Evolutionary conservation across 1,284 basidiomycete species (phyloP), one percentile per base, ranked within the genome.

Genomic region (Cryptococcus sp.): DNA sequence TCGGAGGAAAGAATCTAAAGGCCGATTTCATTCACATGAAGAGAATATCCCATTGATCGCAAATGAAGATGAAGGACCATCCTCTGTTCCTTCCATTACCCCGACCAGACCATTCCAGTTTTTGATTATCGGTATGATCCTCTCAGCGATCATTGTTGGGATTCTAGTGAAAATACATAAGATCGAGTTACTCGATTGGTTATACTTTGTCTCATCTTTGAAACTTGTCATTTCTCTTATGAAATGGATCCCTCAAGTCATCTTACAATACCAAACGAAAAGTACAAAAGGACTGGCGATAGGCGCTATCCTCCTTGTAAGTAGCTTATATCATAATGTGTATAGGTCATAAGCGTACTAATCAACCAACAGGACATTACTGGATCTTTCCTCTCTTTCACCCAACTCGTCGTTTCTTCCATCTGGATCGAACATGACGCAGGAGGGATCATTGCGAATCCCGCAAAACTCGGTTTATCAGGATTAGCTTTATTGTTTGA

Each of bases 161-260:
- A 34, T 61, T 7, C 33, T 66, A 8, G 63, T 76, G 4, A 63
- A 59, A 50, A 52, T 60, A 8, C 64, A 64, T 3, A 66, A 61
- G 44, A 56, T 61, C 6, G 46, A 73, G 49, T 63, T 68, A 32
- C 60, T 78, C 14, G 77, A 78, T 56, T 72, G 72, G 57, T 57
- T 78, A 15, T 76, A 76, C 56, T 61, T 66, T 33, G 64, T 72
- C 11, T 69, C 69, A 15, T 62, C 63, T 11, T 51, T 77, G 58
- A 78, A 78, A 62, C 64, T 73, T 7, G 34, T 65, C 50, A 67
- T 68, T 53, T 73, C 72, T 11, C 43, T 68, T 4, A 53, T 72
- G 49, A 78, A 78, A 59, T 78, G 74, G 55, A 46, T 74, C 5
- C 77, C 77, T 5, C 77, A 78, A 58, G 63, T 74, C 4, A 36